A percentile compares a stretch with the other conserved stretches of the same genome.
Evolutionary conservation across 2,329 filamentous ascomycete genomes (phyloP).

Genomic region (Beauveria bassiana): DNA sequence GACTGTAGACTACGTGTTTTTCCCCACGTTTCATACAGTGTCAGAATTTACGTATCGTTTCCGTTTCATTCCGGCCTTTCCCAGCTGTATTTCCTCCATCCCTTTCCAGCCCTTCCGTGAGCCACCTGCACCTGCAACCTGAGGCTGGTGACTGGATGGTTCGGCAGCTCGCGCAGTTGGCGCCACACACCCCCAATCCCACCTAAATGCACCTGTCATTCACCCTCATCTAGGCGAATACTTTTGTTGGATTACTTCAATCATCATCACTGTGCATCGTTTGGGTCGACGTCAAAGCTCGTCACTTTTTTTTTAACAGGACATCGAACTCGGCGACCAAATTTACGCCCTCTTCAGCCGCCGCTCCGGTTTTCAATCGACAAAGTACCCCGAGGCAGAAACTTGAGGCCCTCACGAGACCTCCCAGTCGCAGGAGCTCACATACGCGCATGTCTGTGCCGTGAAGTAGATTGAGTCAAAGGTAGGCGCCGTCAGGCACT

Average conservation of each 20-base stretch:
- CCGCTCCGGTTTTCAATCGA: background rate
- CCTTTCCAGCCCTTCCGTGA: background rate
- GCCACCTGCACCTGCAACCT: background rate
- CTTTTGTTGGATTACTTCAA: background rate
- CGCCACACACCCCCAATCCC: constrained; percentile 3
- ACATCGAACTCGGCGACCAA: background rate
- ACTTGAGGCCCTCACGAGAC: background rate
- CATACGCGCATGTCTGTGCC: background rate
- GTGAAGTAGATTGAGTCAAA: background rate
- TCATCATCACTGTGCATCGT: background rate
- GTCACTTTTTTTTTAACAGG: background rate
- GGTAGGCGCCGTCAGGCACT: background rate
- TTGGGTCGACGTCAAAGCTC: background rate
- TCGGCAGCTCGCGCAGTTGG: background rate
- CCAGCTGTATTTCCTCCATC: background rate
- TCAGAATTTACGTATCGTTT: background rate
- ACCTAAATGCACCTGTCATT: constrained; percentile 6
- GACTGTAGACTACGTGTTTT: background rate
- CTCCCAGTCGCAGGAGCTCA: background rate
- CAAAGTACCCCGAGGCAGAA: no score
- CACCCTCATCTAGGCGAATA: background rate
- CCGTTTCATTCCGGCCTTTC: background rate
- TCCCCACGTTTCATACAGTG: background rate
- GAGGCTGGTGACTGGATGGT: background rate
- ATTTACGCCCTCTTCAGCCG: background rate